Base-by-base conservation (phyloP, 768 basidiomycete genomes). In the Lenzites betulinus region DNA sequence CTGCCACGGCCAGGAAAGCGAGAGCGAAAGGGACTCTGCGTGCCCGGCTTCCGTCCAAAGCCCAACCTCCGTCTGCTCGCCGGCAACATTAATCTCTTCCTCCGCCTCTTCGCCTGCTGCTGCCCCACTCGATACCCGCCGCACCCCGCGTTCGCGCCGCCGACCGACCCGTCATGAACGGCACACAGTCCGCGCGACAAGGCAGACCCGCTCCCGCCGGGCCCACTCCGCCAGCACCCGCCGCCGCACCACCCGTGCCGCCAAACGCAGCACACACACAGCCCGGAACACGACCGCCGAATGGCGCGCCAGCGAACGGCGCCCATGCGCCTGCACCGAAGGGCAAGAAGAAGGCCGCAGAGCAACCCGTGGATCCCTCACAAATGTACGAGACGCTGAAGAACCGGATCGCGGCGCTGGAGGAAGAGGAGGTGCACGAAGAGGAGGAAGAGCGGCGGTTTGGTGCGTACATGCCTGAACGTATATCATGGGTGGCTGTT, bases 341-440 rank as follows among this genome's bases (percentile, higher is more conserved):
- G 58, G 66, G 69, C 22, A 88, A 76, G 78, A 93, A 91, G 85
- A 89, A 87, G 78, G 89, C 88, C 74, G 81, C 78, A 66, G 89
- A 88, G 62, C 76, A 78, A 58, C 87, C 86, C 22, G 83, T 90
- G 55, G 92, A 95, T 77, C 91, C 92, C 54, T 88, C 86, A 2
- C 82, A 85, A 42, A 90, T 94, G 89, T 93, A 93, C 72, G 92
- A 93, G 73, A 90, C 86, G 55, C 79, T 95, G 68, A 93, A 89
- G 83, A 93, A 80, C 73, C 82, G 92, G 72, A 95, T 95, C 75
- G 91, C 93, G 6, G 92, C 90, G 43, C 77, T 95, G 64, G 92
- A 95, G 70, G 92, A 93, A 73, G 92, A 92, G 70, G 89, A 91
- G 69, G 88, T 89, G 7, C 77, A 90, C 35, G 90, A 91, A 68